phyloP scores from a whole-genome alignment of 2,329 filamentous ascomycete genomes.

The Falciphora oryzae region DNA sequence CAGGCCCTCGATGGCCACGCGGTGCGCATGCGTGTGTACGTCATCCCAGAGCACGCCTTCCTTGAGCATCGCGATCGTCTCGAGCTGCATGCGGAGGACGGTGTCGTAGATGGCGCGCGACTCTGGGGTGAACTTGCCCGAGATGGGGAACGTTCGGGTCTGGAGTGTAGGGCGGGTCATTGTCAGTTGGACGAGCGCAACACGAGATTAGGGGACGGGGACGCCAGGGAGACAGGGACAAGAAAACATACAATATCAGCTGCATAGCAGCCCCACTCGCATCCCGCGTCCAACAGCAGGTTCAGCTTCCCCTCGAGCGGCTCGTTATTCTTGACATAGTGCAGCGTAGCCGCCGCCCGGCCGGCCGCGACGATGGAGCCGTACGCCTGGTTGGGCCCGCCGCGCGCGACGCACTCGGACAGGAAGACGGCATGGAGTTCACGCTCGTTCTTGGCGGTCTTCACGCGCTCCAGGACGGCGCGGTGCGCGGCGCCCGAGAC shows the following conservation, averaged over 20 bases:
- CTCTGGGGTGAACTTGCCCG: conserved; percentile 63
- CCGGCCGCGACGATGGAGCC: conserved; percentile 80
- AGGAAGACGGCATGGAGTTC: conserved; percentile 80
- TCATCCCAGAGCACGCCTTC: conserved; percentile 75
- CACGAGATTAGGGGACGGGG: neutral
- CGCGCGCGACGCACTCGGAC: conserved; percentile 66
- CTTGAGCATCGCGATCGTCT: conserved; percentile 67
- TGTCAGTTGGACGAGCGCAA: neutral
- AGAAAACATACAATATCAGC: conserved; percentile 44
- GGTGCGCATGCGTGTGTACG: conserved; percentile 73
- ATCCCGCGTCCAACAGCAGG: conserved; percentile 78
- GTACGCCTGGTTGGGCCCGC: conserved; percentile 80
- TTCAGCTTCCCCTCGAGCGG: conserved; percentile 67
- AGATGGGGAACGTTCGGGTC: conserved; percentile 83
- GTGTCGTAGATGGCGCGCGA: conserved; percentile 73
- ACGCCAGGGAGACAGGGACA: neutral
- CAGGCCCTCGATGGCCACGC: conserved; percentile 75
- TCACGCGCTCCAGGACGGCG: conserved; percentile 55
- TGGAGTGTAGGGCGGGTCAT: conserved; percentile 28
- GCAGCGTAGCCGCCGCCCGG: conserved; percentile 73
- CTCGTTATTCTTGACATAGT: conserved; percentile 78
- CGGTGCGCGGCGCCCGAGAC: conserved; percentile 64
- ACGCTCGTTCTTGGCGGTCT: conserved; percentile 65
- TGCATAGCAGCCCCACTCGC: conserved; percentile 68
- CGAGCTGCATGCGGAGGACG: conserved; percentile 80